Percentiles rank a stretch among this genome's conserved stretches.
These are phyloP conservation scores for Aspergillus piperis DNA, from an alignment of 2,329 filamentous ascomycete species.

Conservation along the genomic window DNA sequence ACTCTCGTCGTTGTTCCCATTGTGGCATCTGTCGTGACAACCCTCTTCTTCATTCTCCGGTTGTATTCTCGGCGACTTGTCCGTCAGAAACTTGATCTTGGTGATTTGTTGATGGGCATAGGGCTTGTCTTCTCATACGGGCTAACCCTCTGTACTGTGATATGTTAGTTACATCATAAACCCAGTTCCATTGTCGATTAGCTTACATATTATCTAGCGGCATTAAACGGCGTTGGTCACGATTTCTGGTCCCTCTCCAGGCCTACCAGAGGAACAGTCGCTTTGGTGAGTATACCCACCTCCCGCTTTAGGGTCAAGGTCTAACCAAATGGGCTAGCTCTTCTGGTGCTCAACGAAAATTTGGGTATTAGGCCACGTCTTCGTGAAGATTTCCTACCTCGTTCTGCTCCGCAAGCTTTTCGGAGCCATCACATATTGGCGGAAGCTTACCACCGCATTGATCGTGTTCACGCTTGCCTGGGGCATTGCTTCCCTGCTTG, in stretches of 20 bases:
- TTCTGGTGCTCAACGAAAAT: constrained; percentile 10
- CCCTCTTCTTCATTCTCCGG: constrained; percentile 4
- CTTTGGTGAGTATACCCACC: not conserved
- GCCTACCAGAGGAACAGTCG: not conserved
- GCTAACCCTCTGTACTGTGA: not conserved
- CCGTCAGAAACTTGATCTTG: not conserved
- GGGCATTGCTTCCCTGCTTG: constrained; percentile 6
- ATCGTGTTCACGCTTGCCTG: constrained; percentile 9
- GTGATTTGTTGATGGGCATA: constrained; percentile 8
- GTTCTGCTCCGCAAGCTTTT: constrained; percentile 8
- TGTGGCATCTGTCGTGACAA: not conserved
- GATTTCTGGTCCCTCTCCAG: constrained; percentile 1
- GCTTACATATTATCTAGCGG: not conserved
- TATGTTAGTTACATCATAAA: not conserved
- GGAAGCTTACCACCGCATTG: not conserved
- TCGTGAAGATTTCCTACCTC: constrained; percentile 12
- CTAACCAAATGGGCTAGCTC: not conserved
- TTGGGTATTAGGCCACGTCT: constrained; percentile 6
- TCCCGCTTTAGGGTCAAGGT: not conserved
- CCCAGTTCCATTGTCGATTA: not conserved
- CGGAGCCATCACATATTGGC: not conserved
- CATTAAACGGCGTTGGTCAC: constrained; percentile 9
- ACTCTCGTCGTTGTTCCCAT: constrained; percentile 9
- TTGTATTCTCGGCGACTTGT: constrained; percentile 5
- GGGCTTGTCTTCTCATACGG: constrained; percentile 10